phyloP scores from a whole-genome alignment of 2,329 filamentous ascomycete genomes.

The Apiospora rasikravindrae region DNA sequence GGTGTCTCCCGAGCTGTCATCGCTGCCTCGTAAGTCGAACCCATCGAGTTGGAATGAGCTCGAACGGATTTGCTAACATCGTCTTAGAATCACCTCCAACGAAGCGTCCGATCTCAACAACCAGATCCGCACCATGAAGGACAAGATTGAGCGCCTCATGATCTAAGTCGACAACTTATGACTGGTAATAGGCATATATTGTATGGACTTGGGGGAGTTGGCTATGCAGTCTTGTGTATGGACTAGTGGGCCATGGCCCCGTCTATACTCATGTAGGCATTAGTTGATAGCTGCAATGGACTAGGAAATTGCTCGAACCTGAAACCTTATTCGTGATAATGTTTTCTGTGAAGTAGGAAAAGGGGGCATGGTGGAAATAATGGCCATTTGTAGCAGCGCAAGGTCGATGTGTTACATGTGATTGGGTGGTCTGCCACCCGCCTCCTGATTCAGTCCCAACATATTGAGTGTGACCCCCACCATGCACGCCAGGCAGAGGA shows the following conservation, averaged over 20 bases:
- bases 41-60: neutral
- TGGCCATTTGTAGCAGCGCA: neutral
- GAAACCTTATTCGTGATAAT: neutral
- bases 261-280: neutral
- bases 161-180: conserved; percentile 64
- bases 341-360: neutral
- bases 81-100: conserved; percentile 78
- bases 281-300: conserved; percentile 16
- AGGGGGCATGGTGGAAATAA: neutral
- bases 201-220: conserved; percentile 3
- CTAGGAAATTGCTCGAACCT: conserved; percentile 5
- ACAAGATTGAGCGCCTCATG: conserved; percentile 94
- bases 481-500: conserved; percentile 5
- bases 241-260: neutral
- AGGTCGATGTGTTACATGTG: conserved; percentile 7
- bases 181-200: conserved; percentile 5
- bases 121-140: conserved; percentile 88
- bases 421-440: neutral
- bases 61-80: neutral
- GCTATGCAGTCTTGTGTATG: neutral
- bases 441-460: neutral
- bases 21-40: conserved; percentile 58
- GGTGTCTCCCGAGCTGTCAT: conserved; percentile 91
- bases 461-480: neutral
- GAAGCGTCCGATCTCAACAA: conserved; percentile 85